Evolutionary conservation across 139 green algal genomes (phyloP), one percentile per base, ranked within the genome.

Genomic region (Nannochloris sp.): DNA sequence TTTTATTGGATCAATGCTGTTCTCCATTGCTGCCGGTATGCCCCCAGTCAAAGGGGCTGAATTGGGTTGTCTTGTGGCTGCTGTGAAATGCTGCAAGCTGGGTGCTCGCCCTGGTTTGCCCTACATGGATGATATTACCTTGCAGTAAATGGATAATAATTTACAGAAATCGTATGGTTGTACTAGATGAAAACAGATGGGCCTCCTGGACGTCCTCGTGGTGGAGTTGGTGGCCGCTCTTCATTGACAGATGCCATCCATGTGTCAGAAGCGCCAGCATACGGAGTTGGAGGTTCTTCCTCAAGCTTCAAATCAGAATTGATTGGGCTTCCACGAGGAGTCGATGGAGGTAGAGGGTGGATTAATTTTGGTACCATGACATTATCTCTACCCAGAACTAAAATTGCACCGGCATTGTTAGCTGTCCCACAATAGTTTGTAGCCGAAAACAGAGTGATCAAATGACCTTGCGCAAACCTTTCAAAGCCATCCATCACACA

Each of bases 401-500:
- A 54, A 24, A 77, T 72, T 46, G 72, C 66, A 62, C 78, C 92
- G 21, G 93, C 92, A 69, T 98, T 98, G 73, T 95, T 96, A 25
- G 90, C 88, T 19, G 93, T 98, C 59, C 93, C 93, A 70, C 93
- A 99, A 80, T 99, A 99, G 76, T 99, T 99, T 57, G 93, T 99
- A 29, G 93, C 93, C 37, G 78, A 91, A 80, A 98, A 99, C 4
- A 98, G 80, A 2, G 91, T 99, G 72, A 96, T 96, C 29, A 96
- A 82, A 70, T 94, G 89, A 56, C 88, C 88, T 65, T 94, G 85
- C 0, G 93, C 93, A 75, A 99, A 99, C 57, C 93, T 86, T 81
- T 99, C 93, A 72, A 99, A 99, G 62, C 93, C 93, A 65, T 99
- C 93, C 93, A 99, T 99, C 21, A 99, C 93, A 66, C 93, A 99